These are phyloP conservation scores for Mortierella polycephala DNA, from an alignment of 371 early-diverging fungal species.

Conservation along the genomic window DNA sequence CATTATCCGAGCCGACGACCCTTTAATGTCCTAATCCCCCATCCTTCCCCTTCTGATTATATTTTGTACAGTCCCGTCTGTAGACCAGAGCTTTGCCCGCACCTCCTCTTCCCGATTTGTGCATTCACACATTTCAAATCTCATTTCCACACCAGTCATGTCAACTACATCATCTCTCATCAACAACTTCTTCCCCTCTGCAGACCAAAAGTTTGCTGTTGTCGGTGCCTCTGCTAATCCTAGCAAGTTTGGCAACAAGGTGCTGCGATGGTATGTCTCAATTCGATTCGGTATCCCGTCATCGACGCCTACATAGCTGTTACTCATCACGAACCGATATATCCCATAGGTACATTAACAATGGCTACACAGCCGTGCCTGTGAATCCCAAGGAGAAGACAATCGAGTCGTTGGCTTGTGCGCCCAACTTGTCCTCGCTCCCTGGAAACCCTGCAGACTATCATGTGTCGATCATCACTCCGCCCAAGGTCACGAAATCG, in stretches of 20 bases:
- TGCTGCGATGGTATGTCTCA: constrained; percentile 75
- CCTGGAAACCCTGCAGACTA: constrained; percentile 41
- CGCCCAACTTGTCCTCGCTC: constrained; percentile 29
- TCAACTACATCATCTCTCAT: constrained; percentile 19
- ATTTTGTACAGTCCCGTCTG: no score
- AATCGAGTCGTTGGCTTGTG: constrained; percentile 39
- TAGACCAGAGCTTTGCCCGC: no score
- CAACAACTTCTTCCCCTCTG: constrained; percentile 32
- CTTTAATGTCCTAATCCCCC: constrained; percentile 1
- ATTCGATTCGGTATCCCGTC: no score
- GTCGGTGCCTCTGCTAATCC: constrained; percentile 83
- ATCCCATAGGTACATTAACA: constrained; percentile 45
- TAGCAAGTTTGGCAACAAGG: constrained; percentile 83
- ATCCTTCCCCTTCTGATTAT: background rate
- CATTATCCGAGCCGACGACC: constrained; percentile 3
- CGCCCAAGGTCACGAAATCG: constrained; percentile 74
- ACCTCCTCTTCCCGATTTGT: background rate
- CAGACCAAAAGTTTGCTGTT: constrained; percentile 66
- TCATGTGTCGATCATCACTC: constrained; percentile 80
- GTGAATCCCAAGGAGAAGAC: constrained; percentile 48
- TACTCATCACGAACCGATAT: no score
- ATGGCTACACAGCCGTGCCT: constrained; percentile 48
- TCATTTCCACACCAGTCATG: constrained; percentile 15
- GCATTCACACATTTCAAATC: constrained; percentile 3
- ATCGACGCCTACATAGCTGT: no score